Conservation (phyloP, 257 asterid species). For the Nicotiana sylvestris region DNA sequence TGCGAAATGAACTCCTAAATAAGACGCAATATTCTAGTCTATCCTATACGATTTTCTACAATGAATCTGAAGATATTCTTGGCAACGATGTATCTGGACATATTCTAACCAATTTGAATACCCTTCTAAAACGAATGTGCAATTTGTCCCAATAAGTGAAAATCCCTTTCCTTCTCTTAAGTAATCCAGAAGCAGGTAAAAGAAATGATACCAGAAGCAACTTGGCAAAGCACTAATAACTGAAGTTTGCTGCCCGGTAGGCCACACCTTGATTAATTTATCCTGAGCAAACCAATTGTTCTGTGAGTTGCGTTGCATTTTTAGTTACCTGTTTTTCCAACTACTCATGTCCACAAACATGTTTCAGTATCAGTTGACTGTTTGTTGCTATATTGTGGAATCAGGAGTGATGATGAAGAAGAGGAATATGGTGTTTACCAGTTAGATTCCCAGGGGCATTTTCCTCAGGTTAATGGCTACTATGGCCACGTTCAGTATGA, state of each 20-base stretch:
- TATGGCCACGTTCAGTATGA: slow-evolving; percentile 48
- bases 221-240: not conserved
- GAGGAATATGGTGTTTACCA: slow-evolving; percentile 56
- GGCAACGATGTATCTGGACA: not conserved
- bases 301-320: not conserved
- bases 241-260: not conserved
- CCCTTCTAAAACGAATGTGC: not conserved
- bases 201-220: not conserved
- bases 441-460: slow-evolving; percentile 41
- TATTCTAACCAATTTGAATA: not conserved
- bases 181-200: not conserved
- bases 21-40: not conserved
- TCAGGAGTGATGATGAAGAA: slow-evolving; percentile 80
- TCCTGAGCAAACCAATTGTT: not conserved
- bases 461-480: slow-evolving; percentile 51
- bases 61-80: not conserved
- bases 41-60: not conserved
- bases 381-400: slow-evolving; percentile 12
- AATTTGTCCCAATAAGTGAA: not conserved
- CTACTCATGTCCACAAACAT: not conserved
- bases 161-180: not conserved
- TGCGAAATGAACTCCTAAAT: not conserved
- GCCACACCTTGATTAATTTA: not conserved
- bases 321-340: not conserved
- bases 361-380: slow-evolving; percentile 1